phyloP scores from a whole-genome alignment of 805 yeast species.

The Cyberlindnera mrakii region DNA sequence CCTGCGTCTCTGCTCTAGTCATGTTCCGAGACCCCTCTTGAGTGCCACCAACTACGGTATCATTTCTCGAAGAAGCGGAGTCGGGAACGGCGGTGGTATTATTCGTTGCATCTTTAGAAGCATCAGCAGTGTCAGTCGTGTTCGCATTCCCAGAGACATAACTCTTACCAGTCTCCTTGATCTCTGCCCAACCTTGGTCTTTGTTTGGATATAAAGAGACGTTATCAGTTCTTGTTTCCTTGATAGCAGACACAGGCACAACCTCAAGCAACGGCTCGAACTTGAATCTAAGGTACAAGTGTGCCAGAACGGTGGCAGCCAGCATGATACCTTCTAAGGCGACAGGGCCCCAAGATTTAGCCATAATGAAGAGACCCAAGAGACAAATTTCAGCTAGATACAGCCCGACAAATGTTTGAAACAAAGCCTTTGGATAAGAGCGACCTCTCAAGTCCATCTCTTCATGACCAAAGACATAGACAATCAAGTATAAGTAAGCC shows the following conservation, averaged over 20 bases:
- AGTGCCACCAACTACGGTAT: slow-evolving; percentile 21
- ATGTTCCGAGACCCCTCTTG: background rate
- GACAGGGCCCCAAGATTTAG: slow-evolving; percentile 74
- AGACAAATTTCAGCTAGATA: slow-evolving; percentile 68
- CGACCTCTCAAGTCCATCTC: slow-evolving; percentile 60
- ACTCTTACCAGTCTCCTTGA: slow-evolving; percentile 42
- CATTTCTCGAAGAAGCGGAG: slow-evolving; percentile 24
- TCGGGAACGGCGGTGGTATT: slow-evolving; percentile 18
- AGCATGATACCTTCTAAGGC: slow-evolving; percentile 60
- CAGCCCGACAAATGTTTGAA: slow-evolving; percentile 65
- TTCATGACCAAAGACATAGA: slow-evolving; percentile 53
- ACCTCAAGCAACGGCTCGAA: slow-evolving; percentile 60
- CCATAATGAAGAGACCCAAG: slow-evolving; percentile 67
- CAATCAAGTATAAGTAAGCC: slow-evolving; percentile 57
- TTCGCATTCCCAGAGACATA: slow-evolving; percentile 16
- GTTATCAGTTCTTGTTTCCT: slow-evolving; percentile 30
- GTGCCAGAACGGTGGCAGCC: slow-evolving; percentile 52
- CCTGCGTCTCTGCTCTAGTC: slow-evolving; percentile 5
- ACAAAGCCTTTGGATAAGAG: slow-evolving; percentile 64
- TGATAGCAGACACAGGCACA: slow-evolving; percentile 59
- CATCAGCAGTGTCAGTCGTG: slow-evolving; percentile 19
- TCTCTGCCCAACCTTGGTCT: slow-evolving; percentile 63
- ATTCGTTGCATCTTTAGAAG: slow-evolving; percentile 18
- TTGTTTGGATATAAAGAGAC: slow-evolving; percentile 46
- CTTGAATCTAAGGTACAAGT: slow-evolving; percentile 49